Evolutionary conservation across 2,329 filamentous ascomycete genomes (phyloP).

Genomic region (Monilinia fructigena): DNA sequence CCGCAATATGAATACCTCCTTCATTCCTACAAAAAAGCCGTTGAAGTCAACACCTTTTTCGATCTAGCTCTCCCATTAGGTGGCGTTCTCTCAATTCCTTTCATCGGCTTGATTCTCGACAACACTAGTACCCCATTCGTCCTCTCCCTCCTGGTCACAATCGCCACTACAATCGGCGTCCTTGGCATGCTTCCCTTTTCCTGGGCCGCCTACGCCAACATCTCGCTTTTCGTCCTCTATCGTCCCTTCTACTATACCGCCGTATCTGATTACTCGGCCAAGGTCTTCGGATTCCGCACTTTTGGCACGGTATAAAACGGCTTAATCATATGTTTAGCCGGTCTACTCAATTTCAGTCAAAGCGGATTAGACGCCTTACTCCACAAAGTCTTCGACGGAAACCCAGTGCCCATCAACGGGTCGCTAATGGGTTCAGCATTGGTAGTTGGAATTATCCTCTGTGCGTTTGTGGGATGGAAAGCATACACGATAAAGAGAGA

Average conservation of each 20-base stretch:
- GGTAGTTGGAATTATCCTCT: conserved; percentile 62
- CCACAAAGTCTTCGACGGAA: conserved; percentile 66
- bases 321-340: conserved; percentile 80
- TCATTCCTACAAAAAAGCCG: conserved; percentile 57
- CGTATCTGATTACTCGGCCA: conserved; percentile 84
- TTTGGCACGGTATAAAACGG: conserved; percentile 97
- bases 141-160: conserved; percentile 65
- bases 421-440: conserved; percentile 62
- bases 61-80: conserved; percentile 82
- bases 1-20: conserved; percentile 80
- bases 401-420: conserved; percentile 77
- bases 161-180: conserved; percentile 72
- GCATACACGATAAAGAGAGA: conserved; percentile 43
- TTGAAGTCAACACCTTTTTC: conserved; percentile 78
- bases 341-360: conserved; percentile 81
- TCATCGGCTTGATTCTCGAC: conserved; percentile 80
- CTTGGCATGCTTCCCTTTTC: conserved; percentile 70
- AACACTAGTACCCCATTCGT: conserved; percentile 70
- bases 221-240: conserved; percentile 79
- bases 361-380: conserved; percentile 76
- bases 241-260: conserved; percentile 89
- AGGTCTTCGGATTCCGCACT: conserved; percentile 88
- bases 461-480: conserved; percentile 58
- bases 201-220: conserved; percentile 73
- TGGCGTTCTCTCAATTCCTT: conserved; percentile 80